Evolutionary conservation across 2,329 filamentous ascomycete genomes (phyloP), one percentile per base, ranked within the genome.

Genomic region (Huntiella bhutanensis): DNA sequence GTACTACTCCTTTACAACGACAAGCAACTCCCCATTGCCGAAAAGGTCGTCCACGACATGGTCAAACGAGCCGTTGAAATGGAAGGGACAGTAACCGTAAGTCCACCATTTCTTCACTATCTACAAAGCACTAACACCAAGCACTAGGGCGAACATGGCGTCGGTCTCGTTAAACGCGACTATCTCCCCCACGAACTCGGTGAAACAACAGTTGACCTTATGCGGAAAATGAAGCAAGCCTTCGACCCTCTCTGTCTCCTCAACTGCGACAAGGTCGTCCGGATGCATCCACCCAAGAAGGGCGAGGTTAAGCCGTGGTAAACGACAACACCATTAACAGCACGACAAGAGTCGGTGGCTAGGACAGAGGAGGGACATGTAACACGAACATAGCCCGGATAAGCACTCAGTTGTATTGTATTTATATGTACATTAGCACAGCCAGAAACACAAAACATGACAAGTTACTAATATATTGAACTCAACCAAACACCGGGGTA

Each of bases 221-320:
- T 92, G 83, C 73, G 83, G 61, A 82, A 80, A 77, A 75, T 88
- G 59, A 91, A 91, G 66, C 69, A 76, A 55, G 80, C 83, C 0
- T 80, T 86, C 52, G 84, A 91, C 59, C 83, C 83, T 3, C 64
- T 85, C 32, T 79, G 71, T 53, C 60, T 82, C 46, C 66, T 80
- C 45, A 82, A 82, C 62, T 75, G 71, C 54, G 77, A 81, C 63
- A 82, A 82, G 63, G 68, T 82, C 16, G 61, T 82, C 10, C 68
- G 77, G 48, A 66, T 80, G 55, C 65, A 80, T 60, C 56, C 58
- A 52, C 61, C 63, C 4, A 60, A 59, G 55, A 58, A 55, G 42
- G 62, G 65, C 33, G 60, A 70, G 55, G 59, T 69, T 10, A 52
- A 58, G n/a, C 57, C 62, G 51, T 69, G 66, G 67, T 70, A 59